Base-by-base conservation (phyloP, 441 rosid species). In the Eruca vesicaria region DNA sequence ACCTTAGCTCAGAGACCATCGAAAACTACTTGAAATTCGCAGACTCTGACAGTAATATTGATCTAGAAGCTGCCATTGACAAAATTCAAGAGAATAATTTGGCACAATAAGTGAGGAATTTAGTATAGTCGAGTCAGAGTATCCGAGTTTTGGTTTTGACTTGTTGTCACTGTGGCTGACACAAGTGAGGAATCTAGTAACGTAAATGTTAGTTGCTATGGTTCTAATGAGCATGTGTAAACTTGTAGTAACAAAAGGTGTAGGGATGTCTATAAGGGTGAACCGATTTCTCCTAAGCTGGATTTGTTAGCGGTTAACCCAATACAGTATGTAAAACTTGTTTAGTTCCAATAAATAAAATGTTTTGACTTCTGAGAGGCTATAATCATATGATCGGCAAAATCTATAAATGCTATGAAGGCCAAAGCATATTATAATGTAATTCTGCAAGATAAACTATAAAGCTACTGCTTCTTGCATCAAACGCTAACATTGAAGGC, bases 11-110 rank as follows among this genome's bases (percentile, higher is more conserved):
- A 0, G 89, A 86, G 9, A 90, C 90, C 35, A 84, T 86, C 20
- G 97, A 86, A 14, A 79, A 86, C 45, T 88, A 74, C 88, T 80
- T 90, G 80, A 90, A 90, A 73, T 85, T 82, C 73, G 65, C 82
- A 3, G 66, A 66, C 68, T 63, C 87, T 0, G 86, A 86, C 32
- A 59, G 75, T 29, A 56, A 69, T 36, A 75, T 74, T 12, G 94
- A 91, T 68, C 2, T 84, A 3, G 96, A 91, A 77, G 89, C 94
- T 59, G 45, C 50, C 48, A 73, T 43, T 65, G 69, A 19, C 43
- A 69, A 71, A 32, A 33, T 6, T 14, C 71, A 63, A 68, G 78
- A 68, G 66, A 73, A 59, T 56, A 71, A 63, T 18, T 57, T 70
- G 12, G 9, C 71, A 20, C n/a, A 23, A 21, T 3, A 48, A 48